These are phyloP conservation scores for Lepraria neglecta DNA, from an alignment of 495 filamentous ascomycete genomes.

Conservation along the genomic window DNA sequence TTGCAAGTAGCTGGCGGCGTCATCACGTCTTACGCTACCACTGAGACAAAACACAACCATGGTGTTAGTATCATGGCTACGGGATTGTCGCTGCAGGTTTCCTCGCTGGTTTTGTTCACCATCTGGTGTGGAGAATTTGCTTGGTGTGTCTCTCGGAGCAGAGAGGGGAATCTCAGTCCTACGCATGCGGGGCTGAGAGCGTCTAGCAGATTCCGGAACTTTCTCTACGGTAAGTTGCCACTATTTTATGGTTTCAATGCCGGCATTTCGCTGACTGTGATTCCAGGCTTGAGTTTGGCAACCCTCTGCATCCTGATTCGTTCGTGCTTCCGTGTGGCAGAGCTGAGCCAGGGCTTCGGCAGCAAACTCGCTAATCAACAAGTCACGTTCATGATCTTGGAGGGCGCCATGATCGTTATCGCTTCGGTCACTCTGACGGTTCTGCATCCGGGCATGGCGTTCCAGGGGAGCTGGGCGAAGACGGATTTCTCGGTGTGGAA, in stretches of 20 bases:
- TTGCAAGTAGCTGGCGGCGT: slow-evolving; percentile 59
- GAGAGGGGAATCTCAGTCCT: not conserved
- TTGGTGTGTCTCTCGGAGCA: slow-evolving; percentile 32
- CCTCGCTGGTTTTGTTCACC: slow-evolving; percentile 46
- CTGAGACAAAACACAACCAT: slow-evolving; percentile 25
- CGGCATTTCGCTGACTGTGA: not conserved
- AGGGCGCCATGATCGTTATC: slow-evolving; percentile 34
- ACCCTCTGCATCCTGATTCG: slow-evolving; percentile 36
- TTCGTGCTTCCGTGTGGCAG: slow-evolving; percentile 35
- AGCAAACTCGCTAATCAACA: slow-evolving; percentile 34
- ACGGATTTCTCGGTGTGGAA: not conserved
- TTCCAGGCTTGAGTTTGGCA: slow-evolving; percentile 16
- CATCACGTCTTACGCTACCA: slow-evolving; percentile 45
- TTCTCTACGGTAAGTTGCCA: slow-evolving; percentile 13
- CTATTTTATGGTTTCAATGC: not conserved
- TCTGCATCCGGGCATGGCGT: slow-evolving; percentile 26
- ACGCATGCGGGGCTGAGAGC: not conserved
- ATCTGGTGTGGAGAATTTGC: slow-evolving; percentile 45
- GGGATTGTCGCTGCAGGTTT: slow-evolving; percentile 52
- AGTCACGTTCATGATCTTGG: slow-evolving; percentile 34
- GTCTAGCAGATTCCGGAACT: slow-evolving; percentile 1
- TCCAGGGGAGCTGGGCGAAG: slow-evolving; percentile 15
- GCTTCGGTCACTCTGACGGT: slow-evolving; percentile 31
- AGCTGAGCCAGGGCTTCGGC: slow-evolving; percentile 36
- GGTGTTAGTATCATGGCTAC: slow-evolving; percentile 63